Evolutionary conservation across 768 basidiomycete genomes (phyloP).

Genomic region (Rhodotorula kratochvilovae): DNA sequence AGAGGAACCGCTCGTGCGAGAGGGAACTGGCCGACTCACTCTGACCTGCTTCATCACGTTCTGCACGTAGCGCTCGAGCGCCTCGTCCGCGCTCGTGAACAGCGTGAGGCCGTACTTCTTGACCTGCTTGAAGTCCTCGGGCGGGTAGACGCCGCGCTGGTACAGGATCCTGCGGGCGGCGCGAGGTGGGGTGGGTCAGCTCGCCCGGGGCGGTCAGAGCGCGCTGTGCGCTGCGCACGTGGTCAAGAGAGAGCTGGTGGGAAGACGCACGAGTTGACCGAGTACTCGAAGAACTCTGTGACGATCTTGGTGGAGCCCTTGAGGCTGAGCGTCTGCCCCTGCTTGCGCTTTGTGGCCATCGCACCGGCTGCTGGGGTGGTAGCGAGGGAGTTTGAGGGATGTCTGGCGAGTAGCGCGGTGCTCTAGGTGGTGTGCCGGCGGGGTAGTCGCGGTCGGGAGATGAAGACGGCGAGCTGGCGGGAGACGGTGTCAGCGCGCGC

Average conservation of each 20-base stretch:
- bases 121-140: constrained; percentile 94
- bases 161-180: constrained; percentile 71
- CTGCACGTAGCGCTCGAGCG: constrained; percentile 87
- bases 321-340: constrained; percentile 64
- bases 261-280: constrained; percentile 80
- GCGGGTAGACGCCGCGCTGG: constrained; percentile 92
- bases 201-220: neutral
- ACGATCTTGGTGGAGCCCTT: constrained; percentile 91
- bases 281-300: constrained; percentile 98
- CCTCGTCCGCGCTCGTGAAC: constrained; percentile 86
- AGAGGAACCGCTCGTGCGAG: too few species aligned
- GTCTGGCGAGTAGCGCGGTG: too few species aligned
- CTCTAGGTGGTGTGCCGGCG: too few species aligned
- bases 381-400: too few species aligned
- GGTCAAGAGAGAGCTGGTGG: too few species aligned
- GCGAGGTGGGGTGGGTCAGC: neutral
- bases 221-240: too few species aligned
- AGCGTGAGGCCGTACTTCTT: constrained; percentile 98
- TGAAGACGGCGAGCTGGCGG: too few species aligned
- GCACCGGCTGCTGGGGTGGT: neutral
- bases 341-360: constrained; percentile 36
- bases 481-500: too few species aligned
- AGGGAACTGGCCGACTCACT: constrained; percentile 55
- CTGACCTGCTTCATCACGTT: constrained; percentile 90
- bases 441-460: too few species aligned